phyloP scores from a whole-genome alignment of 1,139 yeast species.

The Debaryomycetaceae sp. region DNA sequence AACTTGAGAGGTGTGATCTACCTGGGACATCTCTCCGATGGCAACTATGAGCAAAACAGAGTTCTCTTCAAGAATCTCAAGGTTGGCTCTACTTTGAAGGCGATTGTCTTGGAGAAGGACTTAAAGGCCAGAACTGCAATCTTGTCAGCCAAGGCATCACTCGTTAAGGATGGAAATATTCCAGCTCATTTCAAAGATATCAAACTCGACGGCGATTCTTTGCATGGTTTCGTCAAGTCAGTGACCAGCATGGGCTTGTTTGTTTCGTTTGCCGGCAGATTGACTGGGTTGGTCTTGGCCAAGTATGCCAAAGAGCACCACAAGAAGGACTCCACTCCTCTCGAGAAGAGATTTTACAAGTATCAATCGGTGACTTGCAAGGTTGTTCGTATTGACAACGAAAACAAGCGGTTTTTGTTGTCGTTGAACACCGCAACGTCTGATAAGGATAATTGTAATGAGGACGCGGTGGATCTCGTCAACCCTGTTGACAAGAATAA shows the following conservation, averaged over 20 bases:
- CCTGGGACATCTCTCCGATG: conserved; percentile 75
- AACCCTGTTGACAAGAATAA: conserved; percentile 62
- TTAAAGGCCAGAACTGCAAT: conserved; percentile 54
- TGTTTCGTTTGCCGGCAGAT: conserved; percentile 73
- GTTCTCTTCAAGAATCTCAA: conserved; percentile 52
- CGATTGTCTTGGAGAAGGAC: conserved; percentile 69
- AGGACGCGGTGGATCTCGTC: conserved; percentile 22
- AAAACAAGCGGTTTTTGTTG: conserved; percentile 65
- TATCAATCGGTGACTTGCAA: conserved; percentile 67
- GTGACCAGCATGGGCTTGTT: conserved; percentile 78
- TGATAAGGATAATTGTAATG: conserved; percentile 15
- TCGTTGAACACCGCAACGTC: conserved; percentile 41
- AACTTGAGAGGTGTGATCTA: conserved; percentile 68
- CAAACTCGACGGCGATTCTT: conserved; percentile 38
- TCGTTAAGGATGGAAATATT: conserved; percentile 43
- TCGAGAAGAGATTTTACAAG: conserved; percentile 53
- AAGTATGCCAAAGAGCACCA: conserved; percentile 49
- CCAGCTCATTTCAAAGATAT: conserved; percentile 63
- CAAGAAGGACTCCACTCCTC: conserved; percentile 45
- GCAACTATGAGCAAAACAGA: conserved; percentile 69
- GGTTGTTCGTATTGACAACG: conserved; percentile 60
- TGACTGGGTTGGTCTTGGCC: conserved; percentile 81
- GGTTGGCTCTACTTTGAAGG: conserved; percentile 57
- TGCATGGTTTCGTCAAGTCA: conserved; percentile 75
- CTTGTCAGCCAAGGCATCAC: conserved; percentile 60